Evolutionary conservation across 2,329 filamentous ascomycete genomes (phyloP), one percentile per base, ranked within the genome.

Genomic region (Gaeumannomyces sp.): DNA sequence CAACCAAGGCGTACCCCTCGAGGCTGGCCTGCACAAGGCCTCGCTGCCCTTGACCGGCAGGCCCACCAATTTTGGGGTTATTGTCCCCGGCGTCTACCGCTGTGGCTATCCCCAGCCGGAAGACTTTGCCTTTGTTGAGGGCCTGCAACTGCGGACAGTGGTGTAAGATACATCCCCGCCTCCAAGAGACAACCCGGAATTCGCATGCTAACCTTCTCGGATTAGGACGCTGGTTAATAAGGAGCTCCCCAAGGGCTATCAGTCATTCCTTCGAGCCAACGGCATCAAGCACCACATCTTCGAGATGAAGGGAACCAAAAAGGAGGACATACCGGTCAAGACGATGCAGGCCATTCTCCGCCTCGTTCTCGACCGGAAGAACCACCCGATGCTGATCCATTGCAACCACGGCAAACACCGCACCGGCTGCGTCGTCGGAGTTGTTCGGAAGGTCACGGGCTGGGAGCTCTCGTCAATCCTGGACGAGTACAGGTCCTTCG

Each of bases 401-500:
- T 97, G 93, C 82, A 97, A 97, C 73, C 93, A 96, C 70, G 93
- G 93, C 73, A 95, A 89, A 83, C 93, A 97, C 73, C 89, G 93
- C 65, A 97, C 93, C 25, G 93, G 93, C 28, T 97, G 93, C 72
- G 89, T 95, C n/a, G 84, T 93, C 61, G 93, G 87, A 25, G 88
- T 90, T 65, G 83, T 96, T 67, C 88, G 93, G 68, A 91, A 90
- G 73, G 77, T 91, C 16, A 84, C 86, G 19, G 86, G 89, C 19
- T 91, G 90, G 87, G 79, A 86, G 25, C 74, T 86, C 1, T 74
- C 82, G 1, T 78, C 80, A 22, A 85, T 91, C 50, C 75, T 95
- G 50, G 81, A 85, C 62, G 93, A 97, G 75, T 97, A 96, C 78
- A 80, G 82, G 67, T 78, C 79, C 1, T 93, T 88, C 69, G 86